These are phyloP conservation scores for Tetracentron sinense DNA, from an alignment of 164 flowering plant genomes.

Conservation along the genomic window DNA sequence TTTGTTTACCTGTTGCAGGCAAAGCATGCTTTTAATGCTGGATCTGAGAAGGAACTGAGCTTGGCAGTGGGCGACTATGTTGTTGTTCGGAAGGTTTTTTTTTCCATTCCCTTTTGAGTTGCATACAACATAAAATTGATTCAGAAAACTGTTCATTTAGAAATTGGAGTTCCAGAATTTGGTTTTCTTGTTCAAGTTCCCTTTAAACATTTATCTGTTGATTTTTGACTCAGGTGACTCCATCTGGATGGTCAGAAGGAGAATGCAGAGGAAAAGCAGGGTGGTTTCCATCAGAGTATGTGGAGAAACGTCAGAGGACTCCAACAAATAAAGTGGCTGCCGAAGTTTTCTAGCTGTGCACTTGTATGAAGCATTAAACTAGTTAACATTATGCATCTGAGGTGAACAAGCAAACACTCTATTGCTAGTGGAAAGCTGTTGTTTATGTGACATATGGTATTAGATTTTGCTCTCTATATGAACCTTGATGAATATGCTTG, in stretches of 20 bases:
- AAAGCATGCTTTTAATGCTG: conserved; percentile 61
- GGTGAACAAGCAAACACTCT: too few relatives aligned
- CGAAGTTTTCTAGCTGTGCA: conserved; percentile 37
- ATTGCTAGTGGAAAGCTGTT: too few relatives aligned
- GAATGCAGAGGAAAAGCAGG: conserved; percentile 86
- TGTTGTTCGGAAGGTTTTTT: conserved; percentile 80
- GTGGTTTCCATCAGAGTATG: conserved; percentile 83
- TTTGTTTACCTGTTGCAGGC: conserved; percentile 56
- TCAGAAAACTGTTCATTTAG: not conserved
- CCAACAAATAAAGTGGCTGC: conserved; percentile 45
- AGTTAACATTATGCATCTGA: too few relatives aligned
- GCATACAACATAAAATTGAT: not conserved
- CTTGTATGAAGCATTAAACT: not conserved
- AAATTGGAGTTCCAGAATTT: not conserved
- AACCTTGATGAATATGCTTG: too few relatives aligned
- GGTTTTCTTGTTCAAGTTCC: not conserved
- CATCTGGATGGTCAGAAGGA: conserved; percentile 92
- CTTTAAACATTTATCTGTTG: not conserved
- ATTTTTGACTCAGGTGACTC: conserved; percentile 52
- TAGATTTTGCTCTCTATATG: too few relatives aligned
- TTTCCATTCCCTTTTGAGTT: not conserved
- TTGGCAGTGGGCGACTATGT: conserved; percentile 83
- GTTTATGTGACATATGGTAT: too few relatives aligned
- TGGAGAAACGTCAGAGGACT: conserved; percentile 68
- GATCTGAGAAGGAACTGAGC: conserved; percentile 78